Percentiles rank a stretch among this genome's conserved stretches.
Conservation (phyloP, 2,329 filamentous ascomycete genomes). For the Ophiognomonia clavigignenti-juglandacearum region DNA sequence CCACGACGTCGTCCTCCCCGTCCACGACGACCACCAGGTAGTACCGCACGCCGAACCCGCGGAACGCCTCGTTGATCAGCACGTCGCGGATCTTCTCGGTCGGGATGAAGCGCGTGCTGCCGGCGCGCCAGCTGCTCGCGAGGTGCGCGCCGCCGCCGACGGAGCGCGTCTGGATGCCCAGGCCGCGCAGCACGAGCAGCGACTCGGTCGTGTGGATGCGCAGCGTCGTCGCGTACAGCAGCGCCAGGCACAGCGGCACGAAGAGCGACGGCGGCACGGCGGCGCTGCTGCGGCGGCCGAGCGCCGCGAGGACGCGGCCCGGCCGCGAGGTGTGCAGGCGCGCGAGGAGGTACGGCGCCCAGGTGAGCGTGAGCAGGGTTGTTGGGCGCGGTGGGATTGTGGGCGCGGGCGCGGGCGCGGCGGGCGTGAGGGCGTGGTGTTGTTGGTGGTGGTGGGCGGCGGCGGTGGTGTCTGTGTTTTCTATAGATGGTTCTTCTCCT, state of each 20-base stretch:
- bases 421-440: too few species aligned
- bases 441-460: too few species aligned
- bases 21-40: conserved; percentile 89
- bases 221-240: conserved; percentile 40
- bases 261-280: conserved; percentile 35
- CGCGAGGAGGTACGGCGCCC: conserved; percentile 23
- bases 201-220: conserved; percentile 66
- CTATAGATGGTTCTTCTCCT: too few species aligned
- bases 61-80: conserved; percentile 91
- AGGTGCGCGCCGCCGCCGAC: conserved; percentile 64
- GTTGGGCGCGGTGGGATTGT: conserved; percentile 13
- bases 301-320: conserved; percentile 25
- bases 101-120: conserved; percentile 67
- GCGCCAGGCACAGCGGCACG: conserved; percentile 29
- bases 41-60: conserved; percentile 83
- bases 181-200: conserved; percentile 77
- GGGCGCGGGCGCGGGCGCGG: too few species aligned
- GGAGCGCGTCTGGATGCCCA: conserved; percentile 85
- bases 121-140: conserved; percentile 25
- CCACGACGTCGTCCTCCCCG: conserved; percentile 80
- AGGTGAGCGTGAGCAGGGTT: conserved; percentile 16
- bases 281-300: conserved; percentile 28
- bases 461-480: too few species aligned
- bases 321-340: conserved; percentile 24
- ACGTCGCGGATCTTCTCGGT: conserved; percentile 90